Percentiles rank a stretch among this genome's conserved stretches.
phyloP scores from a whole-genome alignment of 352 stramenopile genomes.

The Phytopythium oedochilum region DNA sequence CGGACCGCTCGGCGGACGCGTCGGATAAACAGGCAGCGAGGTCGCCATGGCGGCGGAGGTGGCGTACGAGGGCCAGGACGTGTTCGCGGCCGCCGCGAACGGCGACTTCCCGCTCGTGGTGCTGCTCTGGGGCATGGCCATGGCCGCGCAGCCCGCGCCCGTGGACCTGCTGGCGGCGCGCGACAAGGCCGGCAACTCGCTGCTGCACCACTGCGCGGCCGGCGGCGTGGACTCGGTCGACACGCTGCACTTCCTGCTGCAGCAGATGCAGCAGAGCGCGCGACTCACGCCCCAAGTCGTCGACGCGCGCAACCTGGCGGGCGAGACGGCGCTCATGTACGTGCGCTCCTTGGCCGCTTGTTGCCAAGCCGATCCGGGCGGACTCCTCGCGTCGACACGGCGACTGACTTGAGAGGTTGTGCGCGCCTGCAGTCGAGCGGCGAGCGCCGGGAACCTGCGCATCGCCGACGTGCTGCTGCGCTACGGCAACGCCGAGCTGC shows the following conservation, averaged over 20 bases:
- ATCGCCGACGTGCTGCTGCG: slow-evolving; percentile 55
- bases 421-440: slow-evolving; percentile 40
- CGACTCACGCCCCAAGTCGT: slow-evolving; percentile 26
- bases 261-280: slow-evolving; percentile 44
- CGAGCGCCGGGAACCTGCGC: slow-evolving; percentile 60
- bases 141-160: slow-evolving; percentile 48
- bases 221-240: slow-evolving; percentile 39
- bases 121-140: slow-evolving; percentile 81
- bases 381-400: no score
- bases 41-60: slow-evolving; percentile 50
- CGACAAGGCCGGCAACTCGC: slow-evolving; percentile 44
- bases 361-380: no score
- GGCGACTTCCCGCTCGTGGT: slow-evolving; percentile 84
- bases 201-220: slow-evolving; percentile 63
- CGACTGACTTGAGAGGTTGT: no score
- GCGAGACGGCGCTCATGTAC: slow-evolving; percentile 77
- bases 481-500: slow-evolving; percentile 41
- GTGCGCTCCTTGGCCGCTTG: background rate
- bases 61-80: slow-evolving; percentile 68
- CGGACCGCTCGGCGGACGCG: background rate
- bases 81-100: slow-evolving; percentile 68
- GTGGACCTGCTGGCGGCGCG: slow-evolving; percentile 42
- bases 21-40: background rate
- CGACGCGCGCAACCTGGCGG: slow-evolving; percentile 46
- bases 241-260: slow-evolving; percentile 78